phyloP scores from a whole-genome alignment of 331 rosid genomes.

The Cydonia oblonga region DNA sequence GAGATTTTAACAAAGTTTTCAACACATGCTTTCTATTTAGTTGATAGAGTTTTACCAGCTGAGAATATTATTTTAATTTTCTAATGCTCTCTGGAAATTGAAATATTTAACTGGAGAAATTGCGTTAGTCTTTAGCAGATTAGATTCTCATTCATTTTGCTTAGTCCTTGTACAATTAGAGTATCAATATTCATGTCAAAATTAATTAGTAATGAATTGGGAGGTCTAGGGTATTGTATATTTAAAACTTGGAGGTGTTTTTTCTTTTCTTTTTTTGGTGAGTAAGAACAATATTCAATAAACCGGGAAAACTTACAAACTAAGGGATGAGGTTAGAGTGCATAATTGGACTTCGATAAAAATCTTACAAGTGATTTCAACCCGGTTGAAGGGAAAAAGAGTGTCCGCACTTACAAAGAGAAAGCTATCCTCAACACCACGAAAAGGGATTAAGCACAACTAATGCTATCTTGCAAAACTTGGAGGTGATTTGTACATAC shows the following conservation, averaged over 20 bases:
- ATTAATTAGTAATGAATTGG: background rate
- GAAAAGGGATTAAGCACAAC: background rate
- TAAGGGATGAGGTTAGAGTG: too few relatives aligned
- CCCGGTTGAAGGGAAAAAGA: too few relatives aligned
- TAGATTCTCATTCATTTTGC: background rate
- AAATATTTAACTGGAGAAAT: background rate
- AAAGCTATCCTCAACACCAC: background rate
- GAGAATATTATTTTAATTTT: background rate
- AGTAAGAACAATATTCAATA: too few relatives aligned
- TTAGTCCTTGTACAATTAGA: background rate
- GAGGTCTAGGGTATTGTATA: too few relatives aligned
- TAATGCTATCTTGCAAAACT: background rate
- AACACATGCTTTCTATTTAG: background rate
- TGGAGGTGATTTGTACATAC: too few relatives aligned
- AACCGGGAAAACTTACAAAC: too few relatives aligned
- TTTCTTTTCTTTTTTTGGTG: too few relatives aligned
- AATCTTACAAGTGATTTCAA: fast-evolving
- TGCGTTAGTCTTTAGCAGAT: background rate
- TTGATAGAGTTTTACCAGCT: background rate
- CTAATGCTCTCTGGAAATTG: background rate
- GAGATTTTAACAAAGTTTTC: background rate
- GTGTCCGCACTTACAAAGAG: background rate
- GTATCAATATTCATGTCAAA: too few relatives aligned
- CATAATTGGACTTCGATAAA: too few relatives aligned
- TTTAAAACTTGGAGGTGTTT: too few relatives aligned